Percentiles rank a stretch among this genome's conserved stretches.
These are phyloP conservation scores for Graphilbum ipis-grandicollis DNA, from an alignment of 2,329 filamentous ascomycete genomes.

Conservation along the genomic window DNA sequence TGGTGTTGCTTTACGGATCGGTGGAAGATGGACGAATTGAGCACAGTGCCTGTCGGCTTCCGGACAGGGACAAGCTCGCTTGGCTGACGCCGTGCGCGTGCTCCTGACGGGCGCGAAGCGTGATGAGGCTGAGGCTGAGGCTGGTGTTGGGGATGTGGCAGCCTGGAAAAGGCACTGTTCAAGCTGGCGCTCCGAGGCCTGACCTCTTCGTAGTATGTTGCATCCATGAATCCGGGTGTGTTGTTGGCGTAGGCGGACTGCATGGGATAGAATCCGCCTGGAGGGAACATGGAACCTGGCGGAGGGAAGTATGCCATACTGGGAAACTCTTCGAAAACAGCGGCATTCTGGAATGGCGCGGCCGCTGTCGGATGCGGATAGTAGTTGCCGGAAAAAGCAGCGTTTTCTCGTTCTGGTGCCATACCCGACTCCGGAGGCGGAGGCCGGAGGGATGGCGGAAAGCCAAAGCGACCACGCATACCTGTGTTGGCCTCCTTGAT, in stretches of 20 bases:
- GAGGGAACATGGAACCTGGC: background rate
- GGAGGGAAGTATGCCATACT: background rate
- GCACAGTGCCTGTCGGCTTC: background rate
- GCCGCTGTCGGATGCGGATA: background rate
- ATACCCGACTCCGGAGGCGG: background rate
- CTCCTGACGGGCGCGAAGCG: no score
- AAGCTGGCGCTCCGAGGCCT: background rate
- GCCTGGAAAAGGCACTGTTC: background rate
- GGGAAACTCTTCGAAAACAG: background rate
- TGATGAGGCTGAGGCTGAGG: no score
- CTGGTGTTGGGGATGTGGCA: background rate
- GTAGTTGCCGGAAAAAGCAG: background rate
- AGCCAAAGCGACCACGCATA: background rate
- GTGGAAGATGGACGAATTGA: background rate
- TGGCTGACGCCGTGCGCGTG: background rate
- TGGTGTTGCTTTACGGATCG: background rate
- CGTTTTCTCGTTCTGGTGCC: background rate
- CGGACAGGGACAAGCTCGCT: background rate
- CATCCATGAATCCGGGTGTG: background rate
- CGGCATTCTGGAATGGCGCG: background rate
- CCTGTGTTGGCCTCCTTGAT: background rate
- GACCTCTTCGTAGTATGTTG: background rate
- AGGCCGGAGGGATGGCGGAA: background rate
- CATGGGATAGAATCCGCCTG: background rate
- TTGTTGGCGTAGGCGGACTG: background rate